phyloP scores from a whole-genome alignment of 352 stramenopile genomes.

The Phytophthora sansomeana region DNA sequence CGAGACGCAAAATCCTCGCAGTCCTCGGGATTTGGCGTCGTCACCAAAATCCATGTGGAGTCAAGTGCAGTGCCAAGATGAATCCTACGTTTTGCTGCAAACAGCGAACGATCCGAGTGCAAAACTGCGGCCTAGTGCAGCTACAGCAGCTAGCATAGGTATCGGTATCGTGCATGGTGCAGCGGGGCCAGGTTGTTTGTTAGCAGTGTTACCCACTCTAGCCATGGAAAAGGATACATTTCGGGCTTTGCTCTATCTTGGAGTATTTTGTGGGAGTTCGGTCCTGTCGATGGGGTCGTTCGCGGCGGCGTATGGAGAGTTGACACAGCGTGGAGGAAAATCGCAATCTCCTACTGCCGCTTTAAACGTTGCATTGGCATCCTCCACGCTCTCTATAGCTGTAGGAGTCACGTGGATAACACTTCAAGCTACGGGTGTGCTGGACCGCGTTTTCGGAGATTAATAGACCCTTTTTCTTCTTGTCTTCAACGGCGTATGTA shows the following conservation, averaged over 20 bases:
- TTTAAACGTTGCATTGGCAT: slow-evolving; percentile 60
- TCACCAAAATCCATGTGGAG: slow-evolving; percentile 43
- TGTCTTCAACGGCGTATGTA: no score
- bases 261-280: slow-evolving; percentile 85
- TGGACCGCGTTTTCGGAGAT: slow-evolving; percentile 69
- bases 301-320: slow-evolving; percentile 80
- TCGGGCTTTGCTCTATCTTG: slow-evolving; percentile 85
- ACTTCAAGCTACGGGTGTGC: slow-evolving; percentile 61
- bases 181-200: slow-evolving; percentile 72
- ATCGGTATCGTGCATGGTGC: slow-evolving; percentile 91
- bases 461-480: not conserved
- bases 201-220: slow-evolving; percentile 90
- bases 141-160: slow-evolving; percentile 41
- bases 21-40: slow-evolving; percentile 32
- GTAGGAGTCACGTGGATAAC: slow-evolving; percentile 80
- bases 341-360: slow-evolving; percentile 41
- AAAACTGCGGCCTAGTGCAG: slow-evolving; percentile 17
- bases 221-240: slow-evolving; percentile 74
- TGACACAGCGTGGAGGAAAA: slow-evolving; percentile 45
- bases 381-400: slow-evolving; percentile 60
- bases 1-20: slow-evolving; percentile 2
- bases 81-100: slow-evolving; percentile 58
- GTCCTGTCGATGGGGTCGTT: slow-evolving; percentile 92
- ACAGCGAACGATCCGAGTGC: slow-evolving; percentile 28
- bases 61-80: slow-evolving; percentile 65